phyloP scores from a whole-genome alignment of 192 early-diverging fungal genomes.

The Coemansia asiatica region DNA sequence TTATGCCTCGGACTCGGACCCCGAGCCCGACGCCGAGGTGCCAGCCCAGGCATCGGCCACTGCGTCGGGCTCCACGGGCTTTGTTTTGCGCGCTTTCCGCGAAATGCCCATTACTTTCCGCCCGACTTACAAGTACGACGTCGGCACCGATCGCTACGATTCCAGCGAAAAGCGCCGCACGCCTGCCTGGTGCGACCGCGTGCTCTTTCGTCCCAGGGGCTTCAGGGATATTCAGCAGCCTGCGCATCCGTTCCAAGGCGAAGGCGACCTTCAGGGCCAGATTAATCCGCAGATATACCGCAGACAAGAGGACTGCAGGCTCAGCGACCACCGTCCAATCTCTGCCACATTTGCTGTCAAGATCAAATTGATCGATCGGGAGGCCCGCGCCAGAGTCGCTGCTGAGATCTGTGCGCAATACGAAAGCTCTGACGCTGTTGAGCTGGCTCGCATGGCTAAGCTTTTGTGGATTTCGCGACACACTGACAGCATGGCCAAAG shows the following conservation, averaged over 20 bases:
- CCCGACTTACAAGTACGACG: constrained; percentile 98
- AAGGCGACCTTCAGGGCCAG: constrained; percentile 29
- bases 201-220: constrained; percentile 61
- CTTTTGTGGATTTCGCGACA: constrained; percentile 38
- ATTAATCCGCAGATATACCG: constrained; percentile 58
- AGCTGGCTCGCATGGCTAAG: constrained; percentile 36
- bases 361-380: constrained; percentile 62
- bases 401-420: constrained; percentile 57
- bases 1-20: constrained; percentile 21
- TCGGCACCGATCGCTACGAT: constrained; percentile 81
- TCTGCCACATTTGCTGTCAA: constrained; percentile 64
- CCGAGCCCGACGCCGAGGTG: constrained; percentile 23
- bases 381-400: constrained; percentile 44
- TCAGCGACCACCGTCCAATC: constrained; percentile 88
- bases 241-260: constrained; percentile 7
- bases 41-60: not conserved
- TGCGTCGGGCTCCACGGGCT: constrained; percentile 59
- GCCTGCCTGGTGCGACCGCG: constrained; percentile 96
- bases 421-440: constrained; percentile 43
- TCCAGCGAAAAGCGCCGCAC: constrained; percentile 89
- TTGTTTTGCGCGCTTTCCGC: constrained; percentile 72
- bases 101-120: constrained; percentile 81
- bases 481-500: constrained; percentile 17
- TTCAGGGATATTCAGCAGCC: not conserved
- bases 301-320: constrained; percentile 63